Evolutionary conservation across 2,329 filamentous ascomycete species (phyloP), one percentile per base, ranked within the genome.

Genomic region (Beauveria brongniartii): DNA sequence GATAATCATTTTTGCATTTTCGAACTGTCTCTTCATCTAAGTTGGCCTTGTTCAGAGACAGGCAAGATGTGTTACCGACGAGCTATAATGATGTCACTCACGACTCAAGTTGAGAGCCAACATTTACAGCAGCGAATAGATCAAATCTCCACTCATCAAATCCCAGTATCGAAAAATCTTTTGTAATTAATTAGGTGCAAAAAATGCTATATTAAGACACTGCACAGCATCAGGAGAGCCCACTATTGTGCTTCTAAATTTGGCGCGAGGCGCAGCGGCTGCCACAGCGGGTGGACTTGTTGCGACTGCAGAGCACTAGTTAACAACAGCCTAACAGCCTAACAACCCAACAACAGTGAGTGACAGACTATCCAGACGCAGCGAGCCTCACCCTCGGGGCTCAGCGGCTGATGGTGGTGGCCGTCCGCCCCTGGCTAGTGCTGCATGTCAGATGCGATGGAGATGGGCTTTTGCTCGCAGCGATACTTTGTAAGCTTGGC

Each of bases 361-460:
- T 37, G 34, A 34, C 30, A 7, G 34, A 12, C 34, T 37, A 37
- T 5, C 12, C 12, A 3, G 30, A 14, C 12, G 12, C 52, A 43
- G 24, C 9, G 52, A 54, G 37, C 22, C 48, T 51, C 48, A 34
- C 18, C 3, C 7, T 16, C 8, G 48, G 20, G 28, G 48, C 48
- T 51, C 28, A 20, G 28, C 18, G n/a, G 48, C 28, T 37, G n/a
- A 37, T 34, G 37, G 50, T 7, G 40, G 12, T 40, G 12, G 26
- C 14, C 18, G 28, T 16, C 30, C 9, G 4, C 20, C 34, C 37
- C 51, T 54, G 37, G 51, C 51, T 43, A 41, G 51, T 20, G 48
- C 48, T 54, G 51, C 51, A 54, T 43, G 51, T 30, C 34, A 26
- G 51, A 54, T 54, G 34, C 37, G 51, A 54, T 54, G 43, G 51